phyloP scores from a whole-genome alignment of 495 filamentous ascomycete genomes.

The Chlorociboria aeruginascens region DNA sequence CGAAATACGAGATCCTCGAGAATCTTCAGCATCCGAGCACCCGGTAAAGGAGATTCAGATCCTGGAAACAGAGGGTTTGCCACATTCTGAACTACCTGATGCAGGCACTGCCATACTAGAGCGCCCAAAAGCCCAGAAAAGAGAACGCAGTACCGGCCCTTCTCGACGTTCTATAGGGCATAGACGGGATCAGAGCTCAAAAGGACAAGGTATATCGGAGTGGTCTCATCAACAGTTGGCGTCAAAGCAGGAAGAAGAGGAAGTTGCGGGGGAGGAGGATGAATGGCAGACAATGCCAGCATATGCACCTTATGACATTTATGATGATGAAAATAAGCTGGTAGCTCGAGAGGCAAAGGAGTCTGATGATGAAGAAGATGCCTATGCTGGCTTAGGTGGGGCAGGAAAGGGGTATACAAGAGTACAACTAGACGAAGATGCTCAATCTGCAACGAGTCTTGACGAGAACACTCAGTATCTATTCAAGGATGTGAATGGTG shows the following conservation, averaged over 20 bases:
- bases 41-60: slow-evolving; percentile 4
- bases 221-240: slow-evolving; percentile 85
- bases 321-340: slow-evolving; percentile 84
- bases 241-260: slow-evolving; percentile 32
- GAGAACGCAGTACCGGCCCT: background rate
- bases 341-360: slow-evolving; percentile 67
- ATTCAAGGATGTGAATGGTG: slow-evolving; percentile 54
- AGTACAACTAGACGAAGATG: slow-evolving; percentile 89
- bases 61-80: slow-evolving; percentile 5
- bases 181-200: slow-evolving; percentile 10
- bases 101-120: background rate
- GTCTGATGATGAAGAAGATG: slow-evolving; percentile 57
- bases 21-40: background rate
- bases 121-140: background rate
- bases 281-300: slow-evolving; percentile 93
- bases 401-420: slow-evolving; percentile 91
- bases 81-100: background rate
- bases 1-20: too few species aligned
- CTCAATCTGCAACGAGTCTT: slow-evolving; percentile 84
- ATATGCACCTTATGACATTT: slow-evolving; percentile 81
- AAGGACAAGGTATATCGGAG: slow-evolving; percentile 46
- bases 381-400: slow-evolving; percentile 65
- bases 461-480: slow-evolving; percentile 96
- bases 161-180: background rate
- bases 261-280: slow-evolving; percentile 42